A percentile compares a stretch with the other conserved stretches of the same genome.
Evolutionary conservation across 208 protist genomes (phyloP).

Genomic region (Trypanosoma brucei): DNA sequence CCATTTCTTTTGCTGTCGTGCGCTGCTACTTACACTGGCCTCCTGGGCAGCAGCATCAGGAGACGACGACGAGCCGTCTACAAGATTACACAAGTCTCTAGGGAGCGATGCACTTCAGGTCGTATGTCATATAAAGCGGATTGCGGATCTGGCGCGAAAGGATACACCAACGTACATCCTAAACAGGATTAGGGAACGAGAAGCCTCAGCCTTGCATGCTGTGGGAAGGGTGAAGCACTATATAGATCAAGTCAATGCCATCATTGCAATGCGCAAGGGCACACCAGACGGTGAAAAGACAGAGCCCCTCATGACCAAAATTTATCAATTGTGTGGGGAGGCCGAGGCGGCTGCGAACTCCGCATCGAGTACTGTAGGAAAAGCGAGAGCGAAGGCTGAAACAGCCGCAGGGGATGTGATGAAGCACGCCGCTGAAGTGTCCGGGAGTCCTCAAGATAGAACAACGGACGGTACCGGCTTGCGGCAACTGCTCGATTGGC

Average conservation of each 20-base stretch:
- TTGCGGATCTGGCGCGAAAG: neutral
- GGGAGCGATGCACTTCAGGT: neutral
- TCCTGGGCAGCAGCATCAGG: too few relatives aligned
- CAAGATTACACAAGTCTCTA: neutral
- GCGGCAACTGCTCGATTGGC: neutral
- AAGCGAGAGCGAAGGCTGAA: neutral
- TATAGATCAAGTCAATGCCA: neutral
- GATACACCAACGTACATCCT: neutral
- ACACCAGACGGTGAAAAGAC: too few relatives aligned
- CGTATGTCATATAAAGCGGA: neutral
- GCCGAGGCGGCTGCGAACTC: too few relatives aligned
- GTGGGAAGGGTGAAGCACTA: neutral
- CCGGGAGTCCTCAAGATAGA: neutral
- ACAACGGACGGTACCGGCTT: neutral
- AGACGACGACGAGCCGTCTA: too few relatives aligned
- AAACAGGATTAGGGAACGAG: neutral
- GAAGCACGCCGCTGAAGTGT: neutral
- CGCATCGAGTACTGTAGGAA: too few relatives aligned
- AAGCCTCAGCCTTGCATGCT: neutral
- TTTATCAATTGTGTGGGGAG: too few relatives aligned
- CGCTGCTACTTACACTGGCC: too few relatives aligned
- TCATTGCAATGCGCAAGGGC: neutral
- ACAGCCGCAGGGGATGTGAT: neutral
- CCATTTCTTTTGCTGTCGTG: too few relatives aligned
- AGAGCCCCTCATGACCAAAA: too few relatives aligned